Base-by-base conservation (phyloP, 768 basidiomycete species). In the Phlebiopsis flavidoalba region DNA sequence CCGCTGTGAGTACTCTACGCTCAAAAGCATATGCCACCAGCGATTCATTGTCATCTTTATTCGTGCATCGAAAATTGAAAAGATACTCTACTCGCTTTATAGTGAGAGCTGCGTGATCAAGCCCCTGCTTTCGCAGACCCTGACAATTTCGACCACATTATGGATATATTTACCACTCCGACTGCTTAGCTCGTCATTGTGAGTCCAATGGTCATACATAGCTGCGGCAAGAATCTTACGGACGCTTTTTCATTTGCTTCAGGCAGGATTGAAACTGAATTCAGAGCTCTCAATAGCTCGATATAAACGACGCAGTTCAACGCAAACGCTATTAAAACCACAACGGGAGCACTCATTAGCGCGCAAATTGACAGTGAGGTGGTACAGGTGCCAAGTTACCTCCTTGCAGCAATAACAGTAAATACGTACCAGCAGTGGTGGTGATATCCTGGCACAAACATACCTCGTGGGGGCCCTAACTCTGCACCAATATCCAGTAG, bases 91-190 rank as follows among this genome's bases (percentile, higher is more conserved):
- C 69, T 92, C 94, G 3, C 69, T 80, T 19, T 79, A 80, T 59
- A 88, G 91, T 0, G 72, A 82, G 53, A 84, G 87, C 0, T 96
- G 95, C 67, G 73, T 85, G 35, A 85, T 96, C 69, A 90, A 89
- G n/a, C n/a, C 68, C 71, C 80, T 1, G 85, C 83, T 60, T 95
- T 93, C 70, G 77, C 83, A 15, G 75, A 82, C 69, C 81, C 83
- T 11, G 71, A 73, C 7, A 77, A 77, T 22, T 93, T 88, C 67
- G 86, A 91, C 64, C 80, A 86, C 66, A 79, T 84, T 47, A 80
- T 93, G 71, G 88, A 93, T 69, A 81, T 94, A 56, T 92, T 87
- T 70, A 82, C 90, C 1, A 89, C 91, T 0, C 84, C 84, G 60
- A 80, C 80, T 17, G n/a, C 70, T 77, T 35, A 76, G 78, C 22